Percentiles rank a stretch among this genome's conserved stretches.
phyloP scores from a whole-genome alignment of 2,329 filamentous ascomycete genomes.

The Stachybotrys echinatus region DNA sequence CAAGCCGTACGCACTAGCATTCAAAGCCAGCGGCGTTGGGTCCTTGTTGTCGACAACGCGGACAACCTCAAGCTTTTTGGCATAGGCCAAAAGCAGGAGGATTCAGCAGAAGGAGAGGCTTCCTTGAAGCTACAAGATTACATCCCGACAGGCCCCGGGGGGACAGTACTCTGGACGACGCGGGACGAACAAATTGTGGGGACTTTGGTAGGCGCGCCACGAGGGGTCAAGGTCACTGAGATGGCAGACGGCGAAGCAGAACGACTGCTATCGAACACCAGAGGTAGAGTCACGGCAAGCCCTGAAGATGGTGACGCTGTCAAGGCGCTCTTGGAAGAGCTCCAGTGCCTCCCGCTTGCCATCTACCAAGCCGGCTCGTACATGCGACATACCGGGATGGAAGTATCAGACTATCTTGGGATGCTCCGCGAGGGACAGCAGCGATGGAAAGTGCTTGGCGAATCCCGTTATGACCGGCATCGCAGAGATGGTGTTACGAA shows the following conservation, averaged over 20 bases:
- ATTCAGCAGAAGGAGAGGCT: neutral
- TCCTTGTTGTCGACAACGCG: constrained; percentile 27
- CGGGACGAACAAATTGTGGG: constrained; percentile 19
- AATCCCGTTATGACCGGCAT: constrained; percentile 17
- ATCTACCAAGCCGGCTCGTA: constrained; percentile 25
- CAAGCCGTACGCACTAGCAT: constrained; percentile 10
- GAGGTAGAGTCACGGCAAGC: neutral
- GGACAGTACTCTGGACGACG: constrained; percentile 25
- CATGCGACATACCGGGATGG: constrained; percentile 18
- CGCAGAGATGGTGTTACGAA: constrained; percentile 20
- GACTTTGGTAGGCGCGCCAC: constrained; percentile 13
- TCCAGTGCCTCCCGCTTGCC: constrained; percentile 23
- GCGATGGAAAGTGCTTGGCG: constrained; percentile 16
- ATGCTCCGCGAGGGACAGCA: constrained; percentile 13
- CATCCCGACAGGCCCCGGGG: constrained; percentile 19
- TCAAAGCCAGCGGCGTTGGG: constrained; percentile 14
- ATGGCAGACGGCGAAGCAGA: constrained; percentile 15
- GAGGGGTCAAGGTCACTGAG: constrained; percentile 14
- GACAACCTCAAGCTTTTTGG: constrained; percentile 23
- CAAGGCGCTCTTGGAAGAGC: constrained; percentile 12
- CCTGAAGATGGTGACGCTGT: constrained; percentile 3
- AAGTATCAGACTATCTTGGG: constrained; percentile 18
- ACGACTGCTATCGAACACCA: constrained; percentile 1
- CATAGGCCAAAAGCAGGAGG: too few relatives aligned
- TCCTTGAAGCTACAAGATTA: constrained; percentile 5